phyloP scores from a whole-genome alignment of 1,139 yeast species.

The Martiniozyma asiatica region DNA sequence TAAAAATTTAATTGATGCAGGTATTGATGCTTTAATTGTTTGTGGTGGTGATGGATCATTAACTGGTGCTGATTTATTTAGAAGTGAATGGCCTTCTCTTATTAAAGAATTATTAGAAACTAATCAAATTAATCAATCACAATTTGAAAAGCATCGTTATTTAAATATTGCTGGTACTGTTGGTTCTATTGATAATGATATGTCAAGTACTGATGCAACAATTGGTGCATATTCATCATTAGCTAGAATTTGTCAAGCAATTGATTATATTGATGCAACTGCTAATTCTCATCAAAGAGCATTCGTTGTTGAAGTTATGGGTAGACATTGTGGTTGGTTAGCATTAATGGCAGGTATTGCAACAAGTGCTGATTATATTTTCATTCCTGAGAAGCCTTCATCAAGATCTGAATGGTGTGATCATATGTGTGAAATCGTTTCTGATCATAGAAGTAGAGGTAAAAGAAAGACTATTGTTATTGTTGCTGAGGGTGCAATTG shows the following conservation, averaged over 20 bases:
- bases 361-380: constrained; percentile 69
- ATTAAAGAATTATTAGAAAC: constrained; percentile 44
- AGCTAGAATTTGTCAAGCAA: constrained; percentile 65
- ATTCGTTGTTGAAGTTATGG: constrained; percentile 82
- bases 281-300: constrained; percentile 79
- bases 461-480: constrained; percentile 70
- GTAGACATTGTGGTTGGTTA: constrained; percentile 83
- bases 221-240: constrained; percentile 73
- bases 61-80: constrained; percentile 72
- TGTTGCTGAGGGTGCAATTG: constrained; percentile 78
- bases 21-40: constrained; percentile 69
- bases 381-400: constrained; percentile 72
- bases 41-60: constrained; percentile 84
- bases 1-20: constrained; percentile 53
- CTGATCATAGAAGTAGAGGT: constrained; percentile 57
- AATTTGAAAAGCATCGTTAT: constrained; percentile 40
- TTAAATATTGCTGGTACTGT: constrained; percentile 69
- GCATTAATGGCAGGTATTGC: constrained; percentile 77
- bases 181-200: constrained; percentile 76
- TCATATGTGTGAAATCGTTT: constrained; percentile 52
- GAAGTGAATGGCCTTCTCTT: constrained; percentile 71
- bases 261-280: constrained; percentile 75
- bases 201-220: constrained; percentile 74
- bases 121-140: constrained; percentile 37
- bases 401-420: constrained; percentile 50